Base-by-base conservation (phyloP, 768 basidiomycete species). In the Solioccasus polychromus region DNA sequence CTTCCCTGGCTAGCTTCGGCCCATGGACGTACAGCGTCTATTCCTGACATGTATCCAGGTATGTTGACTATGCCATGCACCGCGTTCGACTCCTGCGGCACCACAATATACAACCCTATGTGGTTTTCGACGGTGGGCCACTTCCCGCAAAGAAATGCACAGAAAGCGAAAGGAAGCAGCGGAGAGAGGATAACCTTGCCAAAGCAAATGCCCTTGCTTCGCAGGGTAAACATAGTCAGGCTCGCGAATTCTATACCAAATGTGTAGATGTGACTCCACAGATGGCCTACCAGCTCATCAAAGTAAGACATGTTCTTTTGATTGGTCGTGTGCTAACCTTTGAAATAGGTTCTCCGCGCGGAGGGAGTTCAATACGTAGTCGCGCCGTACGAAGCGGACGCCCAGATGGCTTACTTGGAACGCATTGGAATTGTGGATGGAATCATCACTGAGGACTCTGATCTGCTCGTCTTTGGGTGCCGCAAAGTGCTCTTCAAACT, bases 301-400 rank as follows among this genome's bases (percentile, higher is more conserved):
- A 99, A 79, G 95, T 88, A 51, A 19, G 24, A 12, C 36, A 32
- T 37, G 5, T 49, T 15, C 18, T 20, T 24, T 14, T 31, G n/a
- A 15, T 17, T 34, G 28, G 44, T 24, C 44, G 29, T 31, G 17
- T 11, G 31, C 41, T 50, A 45, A 58, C 24, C n/a, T 34, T 26
- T 32, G 29, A 11, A 45, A 9, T 53, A 98, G 94, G 94, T 89
- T 10, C 73, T 99, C 25, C 78, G 78, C 38, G 88, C 86, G 10
- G 94, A 96, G 60, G 68, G 71, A 15, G 78, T 98, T 8, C 63
- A 77, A 17, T 96, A 95, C 61, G 72, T 98, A 30, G 96, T 98
- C 15, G 95, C 96, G 4, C 96, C 96, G 0, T 99, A 98, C 65
- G 96, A 99, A 73, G 96, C 96, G 1, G 96, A 99, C 59, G 92